Evolutionary conservation across 257 asterid species (phyloP).

Genomic region (Penstemon newberryi): DNA sequence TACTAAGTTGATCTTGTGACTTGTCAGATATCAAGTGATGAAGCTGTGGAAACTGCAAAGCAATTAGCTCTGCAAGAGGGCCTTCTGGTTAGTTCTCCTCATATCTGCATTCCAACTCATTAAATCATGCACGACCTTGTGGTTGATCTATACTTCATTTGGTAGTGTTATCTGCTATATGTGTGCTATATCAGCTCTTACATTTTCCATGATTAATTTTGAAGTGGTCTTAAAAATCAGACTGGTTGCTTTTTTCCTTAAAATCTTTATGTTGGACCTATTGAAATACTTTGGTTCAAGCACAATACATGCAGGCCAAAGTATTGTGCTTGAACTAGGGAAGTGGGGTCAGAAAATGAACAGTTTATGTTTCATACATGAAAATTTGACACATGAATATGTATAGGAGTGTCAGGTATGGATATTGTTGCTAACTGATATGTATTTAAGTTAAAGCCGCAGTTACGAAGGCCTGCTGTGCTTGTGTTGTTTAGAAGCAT

Average conservation of each 20-base stretch:
- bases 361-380: neutral
- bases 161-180: neutral
- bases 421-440: neutral
- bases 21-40: conserved; percentile 82
- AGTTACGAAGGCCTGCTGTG: neutral
- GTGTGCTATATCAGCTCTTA: neutral
- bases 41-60: conserved; percentile 87
- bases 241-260: neutral
- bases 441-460: neutral
- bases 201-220: neutral
- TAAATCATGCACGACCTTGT: conserved; percentile 4
- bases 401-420: conserved; percentile 1
- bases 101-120: neutral
- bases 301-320: neutral
- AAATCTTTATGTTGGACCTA: neutral
- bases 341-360: neutral
- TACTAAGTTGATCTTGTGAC: conserved; percentile 16
- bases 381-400: neutral
- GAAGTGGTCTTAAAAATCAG: conserved; percentile 3
- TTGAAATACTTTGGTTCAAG: neutral
- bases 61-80: conserved; percentile 96
- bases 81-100: conserved; percentile 66
- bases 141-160: conserved; percentile 15
- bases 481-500: neutral
- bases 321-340: neutral